phyloP scores from a whole-genome alignment of 2,329 filamentous ascomycete genomes.

The Colletotrichum spinosum region DNA sequence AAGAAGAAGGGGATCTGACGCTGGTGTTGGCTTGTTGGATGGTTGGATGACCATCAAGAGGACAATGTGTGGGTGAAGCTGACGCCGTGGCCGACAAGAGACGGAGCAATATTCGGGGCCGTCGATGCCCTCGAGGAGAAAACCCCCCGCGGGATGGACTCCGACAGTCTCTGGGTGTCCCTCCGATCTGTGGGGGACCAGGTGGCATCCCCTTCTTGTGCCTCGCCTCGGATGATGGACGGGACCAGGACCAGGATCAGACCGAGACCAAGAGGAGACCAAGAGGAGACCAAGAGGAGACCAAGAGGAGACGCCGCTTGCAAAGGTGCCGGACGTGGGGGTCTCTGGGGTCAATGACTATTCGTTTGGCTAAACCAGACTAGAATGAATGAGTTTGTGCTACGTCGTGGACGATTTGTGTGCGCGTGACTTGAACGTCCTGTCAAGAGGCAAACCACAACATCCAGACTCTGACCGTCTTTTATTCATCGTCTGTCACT shows the following conservation, averaged over 20 bases:
- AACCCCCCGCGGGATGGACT: constrained; percentile 20
- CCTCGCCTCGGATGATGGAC: background rate
- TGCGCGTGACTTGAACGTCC: constrained; percentile 17
- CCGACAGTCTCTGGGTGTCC: constrained; percentile 1
- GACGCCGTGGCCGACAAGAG: too few species aligned
- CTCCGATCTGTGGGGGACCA: constrained; percentile 29
- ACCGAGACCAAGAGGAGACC: background rate
- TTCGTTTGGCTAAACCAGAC: too few species aligned
- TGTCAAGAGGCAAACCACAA: constrained; percentile 7
- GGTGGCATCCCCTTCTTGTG: constrained; percentile 6
- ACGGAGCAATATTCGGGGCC: too few species aligned
- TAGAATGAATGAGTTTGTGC: background rate
- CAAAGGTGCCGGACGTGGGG: constrained; percentile 27
- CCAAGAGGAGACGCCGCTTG: background rate
- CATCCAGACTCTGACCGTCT: background rate
- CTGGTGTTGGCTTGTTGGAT: constrained; percentile 6
- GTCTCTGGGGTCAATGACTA: constrained; percentile 7
- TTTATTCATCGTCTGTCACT: constrained; percentile 4
- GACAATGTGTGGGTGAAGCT: background rate
- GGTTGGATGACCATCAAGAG: background rate
- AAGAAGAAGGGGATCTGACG: background rate
- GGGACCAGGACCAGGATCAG: background rate
- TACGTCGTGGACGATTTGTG: constrained; percentile 2
- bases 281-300: too few species aligned
- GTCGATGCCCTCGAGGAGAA: background rate